phyloP scores from a whole-genome alignment of 2,329 filamentous ascomycete genomes.

The Cladosporium colombiae region DNA sequence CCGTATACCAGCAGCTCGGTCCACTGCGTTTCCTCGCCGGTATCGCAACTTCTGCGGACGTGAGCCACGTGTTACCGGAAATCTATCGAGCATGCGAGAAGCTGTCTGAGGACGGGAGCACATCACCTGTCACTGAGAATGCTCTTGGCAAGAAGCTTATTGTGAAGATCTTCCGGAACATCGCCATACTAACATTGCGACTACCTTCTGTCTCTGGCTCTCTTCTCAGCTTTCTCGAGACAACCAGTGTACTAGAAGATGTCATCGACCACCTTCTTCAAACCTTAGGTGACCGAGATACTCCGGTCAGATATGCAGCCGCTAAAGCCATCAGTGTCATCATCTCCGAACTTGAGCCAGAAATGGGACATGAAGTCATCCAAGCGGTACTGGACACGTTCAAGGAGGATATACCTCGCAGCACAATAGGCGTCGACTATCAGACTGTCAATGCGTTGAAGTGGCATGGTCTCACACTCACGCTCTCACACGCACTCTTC shows the following conservation, averaged over 20 bases:
- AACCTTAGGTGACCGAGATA: constrained; percentile 80
- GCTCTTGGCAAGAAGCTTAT: constrained; percentile 79
- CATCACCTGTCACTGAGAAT: constrained; percentile 64
- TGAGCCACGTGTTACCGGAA: constrained; percentile 64
- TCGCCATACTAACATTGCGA: constrained; percentile 66
- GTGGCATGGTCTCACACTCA: constrained; percentile 92
- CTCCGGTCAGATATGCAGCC: constrained; percentile 83
- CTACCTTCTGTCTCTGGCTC: constrained; percentile 29
- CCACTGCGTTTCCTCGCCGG: constrained; percentile 77
- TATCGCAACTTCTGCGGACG: constrained; percentile 69
- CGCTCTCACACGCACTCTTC: constrained; percentile 83
- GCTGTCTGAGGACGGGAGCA: constrained; percentile 56
- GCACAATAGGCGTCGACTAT: constrained; percentile 56
- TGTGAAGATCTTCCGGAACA: constrained; percentile 80
- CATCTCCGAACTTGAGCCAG: constrained; percentile 73
- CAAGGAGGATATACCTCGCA: constrained; percentile 61
- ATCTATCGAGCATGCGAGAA: constrained; percentile 68
- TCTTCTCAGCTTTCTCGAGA: constrained; percentile 37
- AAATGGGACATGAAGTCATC: constrained; percentile 84
- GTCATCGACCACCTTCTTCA: constrained; percentile 81
- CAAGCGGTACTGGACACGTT: constrained; percentile 76
- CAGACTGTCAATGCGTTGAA: constrained; percentile 75
- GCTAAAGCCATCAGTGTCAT: constrained; percentile 91
- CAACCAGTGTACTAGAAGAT: constrained; percentile 62
- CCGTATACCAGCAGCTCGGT: constrained; percentile 75